These are phyloP conservation scores for Lichenothelia convexa DNA, from an alignment of 495 filamentous ascomycete genomes.

Conservation along the genomic window DNA sequence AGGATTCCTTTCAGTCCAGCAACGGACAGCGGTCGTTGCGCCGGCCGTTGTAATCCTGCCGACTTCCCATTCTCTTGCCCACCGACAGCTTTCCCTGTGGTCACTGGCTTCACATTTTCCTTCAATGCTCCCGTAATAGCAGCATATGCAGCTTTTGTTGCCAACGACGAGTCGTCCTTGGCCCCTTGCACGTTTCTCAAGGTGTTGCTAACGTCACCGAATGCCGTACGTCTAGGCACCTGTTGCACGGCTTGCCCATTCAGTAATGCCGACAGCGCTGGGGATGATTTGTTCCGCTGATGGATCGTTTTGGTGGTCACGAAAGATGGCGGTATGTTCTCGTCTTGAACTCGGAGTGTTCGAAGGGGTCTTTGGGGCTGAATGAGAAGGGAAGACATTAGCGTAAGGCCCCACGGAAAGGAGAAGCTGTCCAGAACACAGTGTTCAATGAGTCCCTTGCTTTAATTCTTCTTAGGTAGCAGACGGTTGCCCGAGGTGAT, in stretches of 20 bases:
- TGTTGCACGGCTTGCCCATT: constrained; percentile 43
- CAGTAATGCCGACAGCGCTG: constrained; percentile 40
- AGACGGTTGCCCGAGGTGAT: too few relatives aligned
- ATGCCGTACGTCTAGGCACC: constrained; percentile 53
- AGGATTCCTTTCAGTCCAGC: background rate
- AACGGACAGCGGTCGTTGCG: constrained; percentile 41
- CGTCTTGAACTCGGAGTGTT: constrained; percentile 41
- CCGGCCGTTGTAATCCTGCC: constrained; percentile 36
- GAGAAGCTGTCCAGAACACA: background rate
- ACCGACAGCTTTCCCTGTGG: constrained; percentile 27
- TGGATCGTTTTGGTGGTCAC: constrained; percentile 42
- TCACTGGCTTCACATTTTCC: constrained; percentile 16
- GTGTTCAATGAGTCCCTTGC: too few relatives aligned
- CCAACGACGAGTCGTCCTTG: constrained; percentile 31
- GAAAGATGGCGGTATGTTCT: constrained; percentile 52
- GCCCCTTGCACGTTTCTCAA: constrained; percentile 27
- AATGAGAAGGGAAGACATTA: constrained; percentile 1
- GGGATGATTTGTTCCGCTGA: constrained; percentile 66
- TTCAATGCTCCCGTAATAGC: constrained; percentile 19
- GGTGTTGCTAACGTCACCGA: constrained; percentile 67
- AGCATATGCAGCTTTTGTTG: constrained; percentile 30
- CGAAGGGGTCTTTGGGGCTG: constrained; percentile 59
- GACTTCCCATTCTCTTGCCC: constrained; percentile 27
- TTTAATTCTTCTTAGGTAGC: too few relatives aligned
- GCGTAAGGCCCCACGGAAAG: background rate